These are phyloP conservation scores for Aspergillus sclerotiicarbonarius DNA, from an alignment of 495 filamentous ascomycete species.

Conservation along the genomic window DNA sequence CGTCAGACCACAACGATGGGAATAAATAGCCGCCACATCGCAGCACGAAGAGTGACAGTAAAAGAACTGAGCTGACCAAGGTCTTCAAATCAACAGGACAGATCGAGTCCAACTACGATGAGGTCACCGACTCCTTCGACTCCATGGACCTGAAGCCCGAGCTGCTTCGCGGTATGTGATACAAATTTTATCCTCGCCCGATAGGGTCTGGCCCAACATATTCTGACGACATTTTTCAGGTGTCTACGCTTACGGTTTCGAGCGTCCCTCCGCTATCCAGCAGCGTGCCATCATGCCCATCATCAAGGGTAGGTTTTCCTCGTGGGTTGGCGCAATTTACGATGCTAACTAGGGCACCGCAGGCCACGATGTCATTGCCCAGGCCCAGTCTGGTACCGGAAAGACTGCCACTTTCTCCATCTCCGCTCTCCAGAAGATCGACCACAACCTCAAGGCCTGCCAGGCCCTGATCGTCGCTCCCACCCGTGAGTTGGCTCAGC, in stretches of 20 bases:
- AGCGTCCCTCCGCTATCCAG: conserved; percentile 98
- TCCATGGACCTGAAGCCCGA: conserved; percentile 94
- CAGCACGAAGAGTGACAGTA: background rate
- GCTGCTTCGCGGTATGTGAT: conserved; percentile 85
- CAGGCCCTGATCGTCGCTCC: conserved; percentile 96
- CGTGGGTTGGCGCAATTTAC: conserved; percentile 24
- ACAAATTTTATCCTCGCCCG: conserved; percentile 10
- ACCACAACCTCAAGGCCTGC: conserved; percentile 87
- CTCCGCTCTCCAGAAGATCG: conserved; percentile 96
- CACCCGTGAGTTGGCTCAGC: conserved; percentile 95
- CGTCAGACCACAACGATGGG: background rate
- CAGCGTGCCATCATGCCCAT: conserved; percentile 99
- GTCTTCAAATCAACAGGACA: conserved; percentile 59
- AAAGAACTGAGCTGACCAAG: conserved; percentile 23
- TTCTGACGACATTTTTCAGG: conserved; percentile 52
- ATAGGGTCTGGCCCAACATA: conserved; percentile 23
- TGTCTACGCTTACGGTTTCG: conserved; percentile 99
- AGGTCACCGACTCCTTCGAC: conserved; percentile 98
- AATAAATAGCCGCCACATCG: conserved; percentile 5
- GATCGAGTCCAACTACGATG: conserved; percentile 99
- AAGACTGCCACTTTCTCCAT: conserved; percentile 99
- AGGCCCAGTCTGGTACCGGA: conserved; percentile 98
- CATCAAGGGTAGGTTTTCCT: conserved; percentile 82
- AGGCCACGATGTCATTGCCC: conserved; percentile 98
- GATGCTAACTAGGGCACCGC: conserved; percentile 21